Evolutionary conservation across 805 yeast genomes (phyloP).

Genomic region (Saturnispora galanensis): DNA sequence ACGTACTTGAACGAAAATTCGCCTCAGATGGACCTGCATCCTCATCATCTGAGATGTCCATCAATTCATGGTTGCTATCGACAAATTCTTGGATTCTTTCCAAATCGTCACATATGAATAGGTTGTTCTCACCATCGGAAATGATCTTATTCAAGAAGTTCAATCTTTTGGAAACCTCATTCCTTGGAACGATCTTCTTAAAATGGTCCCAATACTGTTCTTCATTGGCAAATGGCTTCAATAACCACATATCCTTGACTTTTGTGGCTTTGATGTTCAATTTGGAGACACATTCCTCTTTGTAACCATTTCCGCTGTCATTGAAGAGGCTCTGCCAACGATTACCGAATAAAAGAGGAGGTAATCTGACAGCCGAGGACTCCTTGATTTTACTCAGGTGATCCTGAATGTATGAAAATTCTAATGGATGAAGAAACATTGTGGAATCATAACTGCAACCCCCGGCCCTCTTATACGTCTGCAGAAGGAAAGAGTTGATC

Average conservation of each 20-base stretch:
- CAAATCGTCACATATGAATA: conserved; percentile 15
- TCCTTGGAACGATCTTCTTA: conserved; percentile 13
- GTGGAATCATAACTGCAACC: conserved; percentile 11
- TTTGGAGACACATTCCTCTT: background rate
- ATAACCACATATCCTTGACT: conserved; percentile 9
- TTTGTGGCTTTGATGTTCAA: conserved; percentile 10
- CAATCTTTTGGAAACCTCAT: conserved; percentile 11
- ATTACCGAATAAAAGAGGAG: conserved; percentile 13
- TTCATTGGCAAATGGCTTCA: conserved; percentile 14
- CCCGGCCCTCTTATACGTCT: conserved; percentile 13
- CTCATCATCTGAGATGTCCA: conserved; percentile 10
- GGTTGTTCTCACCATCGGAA: conserved; percentile 17
- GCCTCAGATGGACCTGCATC: background rate
- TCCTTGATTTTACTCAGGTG: conserved; percentile 10
- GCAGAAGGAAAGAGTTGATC: conserved; percentile 15
- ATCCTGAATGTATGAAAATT: conserved; percentile 17
- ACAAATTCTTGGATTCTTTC: conserved; percentile 8
- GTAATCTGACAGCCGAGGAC: conserved; percentile 7
- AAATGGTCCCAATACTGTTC: conserved; percentile 15
- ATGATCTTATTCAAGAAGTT: conserved; percentile 16
- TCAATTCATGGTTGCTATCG: conserved; percentile 3
- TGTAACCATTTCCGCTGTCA: background rate
- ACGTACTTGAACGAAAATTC: background rate
- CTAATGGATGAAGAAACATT: conserved; percentile 19
- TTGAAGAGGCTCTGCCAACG: conserved; percentile 11